Base-by-base conservation (phyloP, 495 filamentous ascomycete genomes). In the Tuber calosporum region DNA sequence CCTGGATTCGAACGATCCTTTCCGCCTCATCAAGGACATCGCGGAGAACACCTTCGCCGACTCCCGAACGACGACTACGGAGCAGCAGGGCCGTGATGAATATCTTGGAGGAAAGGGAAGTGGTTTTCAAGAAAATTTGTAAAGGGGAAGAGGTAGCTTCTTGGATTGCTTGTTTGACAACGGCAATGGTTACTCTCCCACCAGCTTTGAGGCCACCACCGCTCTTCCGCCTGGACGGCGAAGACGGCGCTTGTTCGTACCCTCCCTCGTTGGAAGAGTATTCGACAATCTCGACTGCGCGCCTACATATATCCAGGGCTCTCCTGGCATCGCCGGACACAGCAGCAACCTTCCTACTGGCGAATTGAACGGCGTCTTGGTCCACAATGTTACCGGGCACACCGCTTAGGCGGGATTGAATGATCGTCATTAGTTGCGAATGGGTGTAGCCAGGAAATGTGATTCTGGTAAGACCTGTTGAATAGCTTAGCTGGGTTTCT, bases 391-490 rank as follows among this genome's bases (percentile, higher is more conserved):
- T 87, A 30, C 93, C 94, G 0, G 91, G 92, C 15, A 98, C 92
- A 39, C 90, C 91, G 75, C 90, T 88, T 8, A 99, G 87, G 19
- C 96, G 90, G 7, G 92, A 95, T 79, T 92, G 89, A 73, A 99
- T 96, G 77, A 99, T 98, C 75, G 91, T 90, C 91, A 97, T 97
- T n/a, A 99, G 86, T 82, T 98, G 96, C 67, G 93, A 92, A 83
- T 98, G 94, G 67, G 92, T 97, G 82, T 99, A 99, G 36, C 96
- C 96, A 0, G 94, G 93, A 80, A 99, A 99, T 1, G 95, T 96
- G 79, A 99, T 97, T 75, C 96, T 88, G 30, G 91, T 94, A 8
- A 96, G 83, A 30, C 93, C 84, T 84, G 42, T 74, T 66, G 66
- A 72, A 42, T 1, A 76, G 37, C 45, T 19, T 42, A 39, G 34